Evolutionary conservation across 2,329 filamentous ascomycete genomes (phyloP).

Genomic region (Colletotrichum brevisporum): DNA sequence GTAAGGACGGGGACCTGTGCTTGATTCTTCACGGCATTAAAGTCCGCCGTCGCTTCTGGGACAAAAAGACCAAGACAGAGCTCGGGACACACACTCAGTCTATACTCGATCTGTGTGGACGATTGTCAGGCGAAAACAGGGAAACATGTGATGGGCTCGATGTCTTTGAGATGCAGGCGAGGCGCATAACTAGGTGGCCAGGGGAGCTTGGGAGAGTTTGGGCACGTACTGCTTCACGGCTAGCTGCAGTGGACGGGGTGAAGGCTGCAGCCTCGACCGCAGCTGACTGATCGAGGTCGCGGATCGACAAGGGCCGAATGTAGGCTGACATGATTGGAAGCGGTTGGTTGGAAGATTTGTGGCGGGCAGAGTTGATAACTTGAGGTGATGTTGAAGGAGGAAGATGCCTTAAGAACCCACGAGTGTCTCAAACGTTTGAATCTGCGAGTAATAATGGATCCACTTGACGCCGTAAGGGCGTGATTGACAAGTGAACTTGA

Average conservation of each 20-base stretch:
- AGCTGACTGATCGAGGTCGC: conserved; percentile 45
- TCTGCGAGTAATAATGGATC: too few relatives aligned
- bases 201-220: background rate
- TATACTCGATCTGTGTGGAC: conserved; percentile 47
- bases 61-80: conserved; percentile 47
- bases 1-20: conserved; percentile 34
- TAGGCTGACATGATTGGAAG: conserved; percentile 43
- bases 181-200: background rate
- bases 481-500: too few relatives aligned
- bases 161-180: background rate
- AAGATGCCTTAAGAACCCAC: too few relatives aligned
- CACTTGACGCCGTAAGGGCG: too few relatives aligned
- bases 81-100: conserved; percentile 46
- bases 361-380: too few relatives aligned
- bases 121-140: background rate
- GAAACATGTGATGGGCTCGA: background rate
- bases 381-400: too few relatives aligned
- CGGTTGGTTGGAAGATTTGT: too few relatives aligned
- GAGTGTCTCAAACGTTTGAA: too few relatives aligned
- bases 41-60: conserved; percentile 4
- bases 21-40: conserved; percentile 9
- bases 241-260: conserved; percentile 47
- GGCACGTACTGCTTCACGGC: conserved; percentile 46
- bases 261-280: conserved; percentile 48
- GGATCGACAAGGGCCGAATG: conserved; percentile 43